phyloP scores from a whole-genome alignment of 768 basidiomycete species.

The Suillus brevipes region DNA sequence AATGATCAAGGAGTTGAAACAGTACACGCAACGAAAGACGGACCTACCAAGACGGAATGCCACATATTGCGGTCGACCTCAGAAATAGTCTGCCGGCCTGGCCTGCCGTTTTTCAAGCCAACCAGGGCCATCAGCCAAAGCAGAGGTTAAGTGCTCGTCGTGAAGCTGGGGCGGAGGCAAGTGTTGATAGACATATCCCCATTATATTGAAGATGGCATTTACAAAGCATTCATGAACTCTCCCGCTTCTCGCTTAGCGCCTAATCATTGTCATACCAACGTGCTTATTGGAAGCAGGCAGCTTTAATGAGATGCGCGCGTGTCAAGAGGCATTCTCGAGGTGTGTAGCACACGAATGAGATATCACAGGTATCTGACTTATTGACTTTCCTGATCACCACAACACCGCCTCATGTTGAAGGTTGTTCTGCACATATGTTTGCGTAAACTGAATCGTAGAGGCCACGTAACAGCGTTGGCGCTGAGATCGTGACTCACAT shows the following conservation, averaged over 20 bases:
- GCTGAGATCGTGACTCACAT: too few species aligned
- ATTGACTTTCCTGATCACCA: neutral
- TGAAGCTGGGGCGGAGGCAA: neutral
- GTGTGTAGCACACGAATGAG: neutral
- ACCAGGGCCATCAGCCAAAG: too few species aligned
- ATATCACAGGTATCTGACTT: neutral
- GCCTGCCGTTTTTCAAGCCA: too few species aligned
- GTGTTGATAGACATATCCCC: neutral
- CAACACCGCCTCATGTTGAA: neutral
- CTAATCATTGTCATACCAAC: neutral
- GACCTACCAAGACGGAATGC: neutral
- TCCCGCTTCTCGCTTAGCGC: neutral
- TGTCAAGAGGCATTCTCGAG: neutral
- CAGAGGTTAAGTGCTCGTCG: neutral
- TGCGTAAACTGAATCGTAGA: neutral
- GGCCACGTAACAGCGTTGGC: neutral
- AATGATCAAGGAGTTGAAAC: neutral
- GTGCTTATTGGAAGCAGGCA: neutral
- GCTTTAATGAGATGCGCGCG: neutral
- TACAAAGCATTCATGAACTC: neutral
- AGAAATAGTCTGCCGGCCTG: too few species aligned
- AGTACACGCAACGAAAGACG: neutral
- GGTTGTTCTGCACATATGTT: neutral
- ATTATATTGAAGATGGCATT: neutral
- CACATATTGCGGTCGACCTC: too few species aligned